A percentile compares a stretch with the other conserved stretches of the same genome.
Evolutionary conservation across 2,329 filamentous ascomycete genomes (phyloP).

Genomic region (Trichoderma sp.): DNA sequence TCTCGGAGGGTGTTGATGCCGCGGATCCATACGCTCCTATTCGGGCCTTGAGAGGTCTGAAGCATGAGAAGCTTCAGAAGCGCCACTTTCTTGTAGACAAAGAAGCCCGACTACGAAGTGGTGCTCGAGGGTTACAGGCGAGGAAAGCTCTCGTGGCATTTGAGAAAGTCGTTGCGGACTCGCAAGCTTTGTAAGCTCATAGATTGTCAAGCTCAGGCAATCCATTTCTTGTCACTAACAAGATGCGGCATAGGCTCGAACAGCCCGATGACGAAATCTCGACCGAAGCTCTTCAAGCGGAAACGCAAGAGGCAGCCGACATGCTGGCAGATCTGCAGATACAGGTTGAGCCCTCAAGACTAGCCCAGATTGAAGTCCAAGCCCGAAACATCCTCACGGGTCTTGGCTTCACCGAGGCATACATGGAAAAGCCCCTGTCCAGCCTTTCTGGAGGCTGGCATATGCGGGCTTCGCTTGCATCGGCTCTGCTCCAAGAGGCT

Average conservation of each 20-base stretch:
- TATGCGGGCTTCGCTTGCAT: conserved; percentile 65
- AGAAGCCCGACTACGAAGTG: conserved; percentile 70
- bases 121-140: conserved; percentile 69
- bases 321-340: conserved; percentile 67
- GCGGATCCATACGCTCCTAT: conserved; percentile 57
- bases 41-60: conserved; percentile 58
- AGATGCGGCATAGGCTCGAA: conserved; percentile 35
- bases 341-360: conserved; percentile 62
- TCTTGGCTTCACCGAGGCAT: conserved; percentile 66
- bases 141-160: conserved; percentile 69
- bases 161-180: conserved; percentile 64
- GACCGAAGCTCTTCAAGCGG: conserved; percentile 54
- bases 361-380: conserved; percentile 61
- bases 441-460: conserved; percentile 76
- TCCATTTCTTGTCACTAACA: neutral
- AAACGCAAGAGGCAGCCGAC: conserved; percentile 68
- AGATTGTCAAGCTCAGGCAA: neutral
- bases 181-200: conserved; percentile 45
- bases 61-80: conserved; percentile 59
- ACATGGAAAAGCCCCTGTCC: conserved; percentile 57
- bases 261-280: conserved; percentile 57
- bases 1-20: conserved; percentile 59
- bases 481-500: conserved; percentile 65
- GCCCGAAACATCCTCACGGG: conserved; percentile 66
- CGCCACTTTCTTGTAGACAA: conserved; percentile 68